These are phyloP conservation scores for Tulasnella sp. DNA, from an alignment of 768 basidiomycete genomes.

Conservation along the genomic window DNA sequence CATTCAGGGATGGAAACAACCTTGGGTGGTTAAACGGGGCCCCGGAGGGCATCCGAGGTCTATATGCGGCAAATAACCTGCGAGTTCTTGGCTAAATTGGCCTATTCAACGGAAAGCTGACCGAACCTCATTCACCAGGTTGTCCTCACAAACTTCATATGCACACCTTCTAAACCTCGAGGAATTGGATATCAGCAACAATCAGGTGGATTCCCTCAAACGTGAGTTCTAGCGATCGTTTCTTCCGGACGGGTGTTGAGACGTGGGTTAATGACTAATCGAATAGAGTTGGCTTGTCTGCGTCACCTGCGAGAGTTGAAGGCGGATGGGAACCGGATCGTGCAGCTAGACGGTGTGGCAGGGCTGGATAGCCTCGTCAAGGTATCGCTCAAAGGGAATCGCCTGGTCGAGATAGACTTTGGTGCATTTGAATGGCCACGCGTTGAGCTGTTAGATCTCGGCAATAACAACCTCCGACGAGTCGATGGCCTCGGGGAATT, in stretches of 20 bases:
- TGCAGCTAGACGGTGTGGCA: constrained; percentile 60
- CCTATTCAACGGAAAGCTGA: background rate
- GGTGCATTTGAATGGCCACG: constrained; percentile 36
- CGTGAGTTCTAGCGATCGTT: constrained; percentile 42
- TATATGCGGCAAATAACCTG: constrained; percentile 68
- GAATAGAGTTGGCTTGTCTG: constrained; percentile 67
- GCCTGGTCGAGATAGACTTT: constrained; percentile 50
- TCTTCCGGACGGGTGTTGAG: background rate
- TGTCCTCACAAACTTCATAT: constrained; percentile 81
- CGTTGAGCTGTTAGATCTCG: constrained; percentile 73
- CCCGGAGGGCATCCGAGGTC: constrained; percentile 55
- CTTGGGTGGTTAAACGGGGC: constrained; percentile 72
- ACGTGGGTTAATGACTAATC: constrained; percentile 4
- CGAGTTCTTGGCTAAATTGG: constrained; percentile 28
- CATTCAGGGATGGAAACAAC: constrained; percentile 53
- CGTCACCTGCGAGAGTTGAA: constrained; percentile 77
- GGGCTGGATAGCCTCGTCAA: constrained; percentile 71
- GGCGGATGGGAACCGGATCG: constrained; percentile 77
- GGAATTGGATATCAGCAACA: constrained; percentile 79
- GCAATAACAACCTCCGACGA: constrained; percentile 53
- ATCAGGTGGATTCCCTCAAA: constrained; percentile 74
- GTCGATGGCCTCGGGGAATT: constrained; percentile 44
- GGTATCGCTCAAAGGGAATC: constrained; percentile 69
- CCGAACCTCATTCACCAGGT: constrained; percentile 32
- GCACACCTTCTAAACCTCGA: constrained; percentile 76